A percentile compares a stretch with the other conserved stretches of the same genome.
phyloP scores from a whole-genome alignment of 2,329 filamentous ascomycete genomes.

The Sphaerulina musiva region DNA sequence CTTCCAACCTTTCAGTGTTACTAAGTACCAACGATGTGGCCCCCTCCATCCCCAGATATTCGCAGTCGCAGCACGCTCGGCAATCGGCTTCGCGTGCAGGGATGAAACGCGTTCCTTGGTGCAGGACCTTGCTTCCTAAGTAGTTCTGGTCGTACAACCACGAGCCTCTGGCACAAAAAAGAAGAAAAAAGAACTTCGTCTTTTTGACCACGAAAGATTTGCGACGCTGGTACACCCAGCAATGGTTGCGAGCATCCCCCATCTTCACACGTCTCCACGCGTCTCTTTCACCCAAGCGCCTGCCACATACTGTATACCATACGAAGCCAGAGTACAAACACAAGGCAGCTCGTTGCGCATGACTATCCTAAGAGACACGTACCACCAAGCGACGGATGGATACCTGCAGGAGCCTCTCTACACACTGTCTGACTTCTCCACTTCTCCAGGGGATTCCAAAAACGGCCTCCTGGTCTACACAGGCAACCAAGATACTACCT shows the following conservation, averaged over 20 bases:
- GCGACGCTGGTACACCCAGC: background rate
- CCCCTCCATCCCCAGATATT: background rate
- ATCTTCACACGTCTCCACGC: background rate
- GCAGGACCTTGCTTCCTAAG: background rate
- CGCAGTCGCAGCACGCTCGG: background rate
- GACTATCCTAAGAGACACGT: background rate
- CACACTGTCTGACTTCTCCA: background rate
- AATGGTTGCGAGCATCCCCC: background rate
- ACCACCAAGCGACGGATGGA: background rate
- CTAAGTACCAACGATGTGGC: too few species aligned
- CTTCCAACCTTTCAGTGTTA: too few species aligned
- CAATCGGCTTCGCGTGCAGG: background rate
- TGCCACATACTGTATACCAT: background rate
- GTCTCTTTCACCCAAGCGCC: background rate
- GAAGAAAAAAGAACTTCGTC: background rate
- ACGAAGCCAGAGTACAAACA: background rate
- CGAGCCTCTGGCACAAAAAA: background rate
- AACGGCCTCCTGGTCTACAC: background rate
- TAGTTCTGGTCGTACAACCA: background rate
- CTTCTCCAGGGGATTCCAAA: background rate
- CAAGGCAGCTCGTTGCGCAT: background rate
- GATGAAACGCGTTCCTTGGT: background rate
- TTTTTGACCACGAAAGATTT: background rate
- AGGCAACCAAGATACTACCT: background rate
- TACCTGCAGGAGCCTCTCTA: background rate